These are phyloP conservation scores for Pelargonium citronellum DNA, from an alignment of 441 rosid genomes.

Conservation along the genomic window DNA sequence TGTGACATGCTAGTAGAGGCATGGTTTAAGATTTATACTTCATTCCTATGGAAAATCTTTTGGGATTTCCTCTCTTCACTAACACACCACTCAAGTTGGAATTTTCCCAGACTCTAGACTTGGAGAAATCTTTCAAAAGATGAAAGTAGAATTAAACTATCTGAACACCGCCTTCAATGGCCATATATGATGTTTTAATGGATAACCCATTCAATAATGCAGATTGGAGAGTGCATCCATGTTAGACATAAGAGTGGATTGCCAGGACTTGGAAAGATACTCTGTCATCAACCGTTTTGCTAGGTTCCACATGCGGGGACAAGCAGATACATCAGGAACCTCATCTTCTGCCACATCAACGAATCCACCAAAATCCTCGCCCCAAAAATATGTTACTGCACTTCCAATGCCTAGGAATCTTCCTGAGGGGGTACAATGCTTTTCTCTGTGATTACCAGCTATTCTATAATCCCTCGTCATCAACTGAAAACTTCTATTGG, in stretches of 20 bases:
- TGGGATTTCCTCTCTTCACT: too few species aligned
- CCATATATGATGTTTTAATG: not conserved
- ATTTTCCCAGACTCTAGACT: not conserved
- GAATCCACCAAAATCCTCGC: slow-evolving; percentile 37
- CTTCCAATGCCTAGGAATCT: slow-evolving; percentile 63
- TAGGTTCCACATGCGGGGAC: slow-evolving; percentile 57
- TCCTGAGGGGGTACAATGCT: slow-evolving; percentile 83
- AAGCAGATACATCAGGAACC: slow-evolving; percentile 40
- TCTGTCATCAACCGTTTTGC: slow-evolving; percentile 85
- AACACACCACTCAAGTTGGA: not conserved
- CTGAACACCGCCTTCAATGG: too few species aligned
- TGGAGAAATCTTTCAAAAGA: not conserved
- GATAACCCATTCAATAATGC: slow-evolving; percentile 23
- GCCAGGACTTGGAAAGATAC: slow-evolving; percentile 68
- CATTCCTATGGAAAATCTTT: too few species aligned
- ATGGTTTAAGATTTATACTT: too few species aligned
- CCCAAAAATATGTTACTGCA: slow-evolving; percentile 61
- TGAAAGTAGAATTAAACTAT: not conserved
- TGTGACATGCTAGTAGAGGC: not conserved
- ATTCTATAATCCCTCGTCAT: slow-evolving; percentile 25
- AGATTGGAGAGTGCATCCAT: slow-evolving; percentile 65
- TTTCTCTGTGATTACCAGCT: slow-evolving; percentile 56
- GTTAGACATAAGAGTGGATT: slow-evolving; percentile 58
- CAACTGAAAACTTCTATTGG: slow-evolving; percentile 24
- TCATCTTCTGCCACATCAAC: slow-evolving; percentile 38